Evolutionary conservation across 2,329 filamentous ascomycete genomes (phyloP).

Genomic region (Ceratocystis cubensis): DNA sequence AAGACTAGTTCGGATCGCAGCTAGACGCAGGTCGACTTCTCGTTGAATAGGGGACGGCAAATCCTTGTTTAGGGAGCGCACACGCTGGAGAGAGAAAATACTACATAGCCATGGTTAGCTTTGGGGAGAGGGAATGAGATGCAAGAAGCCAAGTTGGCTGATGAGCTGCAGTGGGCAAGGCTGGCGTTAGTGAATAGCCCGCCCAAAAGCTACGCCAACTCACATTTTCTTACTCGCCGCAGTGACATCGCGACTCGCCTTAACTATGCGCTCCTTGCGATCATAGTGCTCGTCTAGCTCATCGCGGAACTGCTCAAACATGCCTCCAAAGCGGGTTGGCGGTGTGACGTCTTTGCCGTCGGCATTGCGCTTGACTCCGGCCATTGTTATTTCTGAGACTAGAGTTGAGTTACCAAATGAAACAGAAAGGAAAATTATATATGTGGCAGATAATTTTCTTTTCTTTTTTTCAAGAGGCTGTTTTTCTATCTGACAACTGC

Average conservation of each 20-base stretch:
- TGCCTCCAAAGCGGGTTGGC: constrained; percentile 43
- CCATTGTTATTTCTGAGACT: not conserved
- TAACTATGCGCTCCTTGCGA: constrained; percentile 76
- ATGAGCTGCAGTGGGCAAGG: not conserved
- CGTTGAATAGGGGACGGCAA: constrained; percentile 57
- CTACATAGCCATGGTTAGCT: constrained; percentile 23
- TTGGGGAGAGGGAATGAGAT: not conserved
- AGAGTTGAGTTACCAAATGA: no score
- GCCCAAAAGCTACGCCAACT: constrained; percentile 20
- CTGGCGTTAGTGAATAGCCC: not conserved
- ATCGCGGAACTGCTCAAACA: constrained; percentile 76
- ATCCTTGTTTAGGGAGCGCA: constrained; percentile 48
- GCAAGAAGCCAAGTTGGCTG: no score
- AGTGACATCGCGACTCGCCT: constrained; percentile 84
- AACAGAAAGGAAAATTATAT: not conserved
- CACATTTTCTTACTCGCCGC: constrained; percentile 95
- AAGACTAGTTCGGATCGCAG: constrained; percentile 60
- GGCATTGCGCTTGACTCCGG: constrained; percentile 41
- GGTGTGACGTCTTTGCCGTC: constrained; percentile 34
- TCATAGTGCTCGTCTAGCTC: constrained; percentile 94
- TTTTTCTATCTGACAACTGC: not conserved
- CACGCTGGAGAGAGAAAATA: constrained; percentile 34
- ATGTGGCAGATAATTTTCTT: not conserved
- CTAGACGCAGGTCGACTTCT: constrained; percentile 56
- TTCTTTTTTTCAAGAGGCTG: not conserved